A percentile compares a stretch with the other conserved stretches of the same genome.
Evolutionary conservation across 345 rosid genomes (phyloP).

Genomic region (Pistacia vera): DNA sequence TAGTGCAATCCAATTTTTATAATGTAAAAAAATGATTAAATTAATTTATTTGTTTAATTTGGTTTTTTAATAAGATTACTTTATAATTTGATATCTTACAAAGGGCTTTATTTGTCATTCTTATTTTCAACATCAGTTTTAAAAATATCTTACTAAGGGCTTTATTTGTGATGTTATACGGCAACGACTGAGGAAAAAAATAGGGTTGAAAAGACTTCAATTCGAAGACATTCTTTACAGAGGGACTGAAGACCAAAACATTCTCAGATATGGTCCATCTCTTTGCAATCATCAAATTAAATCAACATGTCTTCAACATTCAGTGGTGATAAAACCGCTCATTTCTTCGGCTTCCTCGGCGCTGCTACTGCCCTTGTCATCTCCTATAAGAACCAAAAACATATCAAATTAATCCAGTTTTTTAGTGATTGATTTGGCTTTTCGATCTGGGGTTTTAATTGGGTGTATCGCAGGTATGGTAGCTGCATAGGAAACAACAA

Average conservation of each 20-base stretch:
- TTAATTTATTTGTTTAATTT: no score
- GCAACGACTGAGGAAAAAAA: no score
- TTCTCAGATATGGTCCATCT: conserved; percentile 18
- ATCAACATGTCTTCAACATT: conserved; percentile 44
- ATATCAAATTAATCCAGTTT: background rate
- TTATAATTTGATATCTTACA: no score
- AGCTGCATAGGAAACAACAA: no score
- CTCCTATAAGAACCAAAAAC: conserved; percentile 54
- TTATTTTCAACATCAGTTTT: no score
- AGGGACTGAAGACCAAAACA: background rate
- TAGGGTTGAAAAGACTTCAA: no score
- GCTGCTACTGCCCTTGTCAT: conserved; percentile 96
- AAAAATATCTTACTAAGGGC: no score
- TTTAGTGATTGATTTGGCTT: background rate
- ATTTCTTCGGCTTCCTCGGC: conserved; percentile 93
- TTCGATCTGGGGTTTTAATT: conserved; percentile 22
- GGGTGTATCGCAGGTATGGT: background rate
- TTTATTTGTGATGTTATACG: no score
- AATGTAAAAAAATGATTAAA: no score
- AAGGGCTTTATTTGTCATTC: no score
- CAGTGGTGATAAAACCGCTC: conserved; percentile 94
- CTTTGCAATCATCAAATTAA: conserved; percentile 2
- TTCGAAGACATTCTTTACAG: background rate
- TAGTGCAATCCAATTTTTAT: no score
- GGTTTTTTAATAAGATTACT: no score